Percentiles rank a stretch among this genome's conserved stretches.
phyloP scores from a whole-genome alignment of 371 early-diverging fungal genomes.

The Circinella umbellata region DNA sequence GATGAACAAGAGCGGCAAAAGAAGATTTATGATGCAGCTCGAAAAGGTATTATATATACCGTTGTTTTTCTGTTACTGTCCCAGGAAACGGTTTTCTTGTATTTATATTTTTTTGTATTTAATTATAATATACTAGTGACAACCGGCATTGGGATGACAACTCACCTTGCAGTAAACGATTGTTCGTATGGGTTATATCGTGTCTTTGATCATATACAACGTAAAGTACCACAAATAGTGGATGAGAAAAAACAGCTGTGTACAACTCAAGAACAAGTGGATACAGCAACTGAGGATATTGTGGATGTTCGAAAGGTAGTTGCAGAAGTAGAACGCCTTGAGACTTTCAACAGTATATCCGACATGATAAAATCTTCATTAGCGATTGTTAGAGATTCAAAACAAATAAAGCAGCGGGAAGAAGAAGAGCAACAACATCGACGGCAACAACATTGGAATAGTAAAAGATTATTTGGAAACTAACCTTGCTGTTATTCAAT shows the following conservation, averaged over 20 bases:
- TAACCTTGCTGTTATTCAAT: too few species aligned
- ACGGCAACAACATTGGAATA: too few species aligned
- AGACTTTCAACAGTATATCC: constrained; percentile 36
- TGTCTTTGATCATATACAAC: constrained; percentile 44
- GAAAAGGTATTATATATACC: constrained; percentile 4
- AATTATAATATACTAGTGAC: background rate
- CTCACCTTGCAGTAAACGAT: constrained; percentile 37
- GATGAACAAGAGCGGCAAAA: constrained; percentile 10
- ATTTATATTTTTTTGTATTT: background rate
- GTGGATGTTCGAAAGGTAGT: constrained; percentile 38
- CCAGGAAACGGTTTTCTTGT: too few species aligned
- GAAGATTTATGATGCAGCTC: constrained; percentile 1
- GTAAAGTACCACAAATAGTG: constrained; percentile 40
- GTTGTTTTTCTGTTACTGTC: too few species aligned
- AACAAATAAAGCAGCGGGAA: background rate
- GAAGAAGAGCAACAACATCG: background rate
- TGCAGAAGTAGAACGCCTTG: constrained; percentile 31
- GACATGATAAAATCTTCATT: constrained; percentile 37
- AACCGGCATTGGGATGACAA: constrained; percentile 13
- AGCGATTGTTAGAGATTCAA: constrained; percentile 18
- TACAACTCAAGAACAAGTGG: constrained; percentile 19
- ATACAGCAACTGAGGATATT: constrained; percentile 37
- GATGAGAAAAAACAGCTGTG: constrained; percentile 25
- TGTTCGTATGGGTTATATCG: constrained; percentile 39
- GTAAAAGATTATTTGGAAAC: too few species aligned